phyloP scores from a whole-genome alignment of 2,329 filamentous ascomycete species.

The Cryphonectria nitschkei region DNA sequence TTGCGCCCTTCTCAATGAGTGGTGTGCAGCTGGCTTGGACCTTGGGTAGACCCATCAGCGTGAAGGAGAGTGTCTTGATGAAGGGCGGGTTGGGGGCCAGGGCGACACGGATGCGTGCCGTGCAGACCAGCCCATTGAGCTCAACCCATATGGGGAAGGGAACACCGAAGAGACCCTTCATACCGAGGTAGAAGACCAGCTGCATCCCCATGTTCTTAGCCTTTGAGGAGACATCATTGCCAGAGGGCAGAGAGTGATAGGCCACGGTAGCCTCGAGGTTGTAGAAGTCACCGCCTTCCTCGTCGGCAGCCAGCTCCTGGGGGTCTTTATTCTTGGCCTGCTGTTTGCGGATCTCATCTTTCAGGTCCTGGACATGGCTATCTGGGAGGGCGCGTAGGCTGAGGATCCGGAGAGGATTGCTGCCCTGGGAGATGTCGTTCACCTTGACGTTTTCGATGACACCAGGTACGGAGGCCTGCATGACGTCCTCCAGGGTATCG shows the following conservation, averaged over 20 bases:
- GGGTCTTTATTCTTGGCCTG: slow-evolving; percentile 83
- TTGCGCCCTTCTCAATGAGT: slow-evolving; percentile 88
- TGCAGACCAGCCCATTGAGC: slow-evolving; percentile 87
- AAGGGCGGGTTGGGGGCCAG: slow-evolving; percentile 92
- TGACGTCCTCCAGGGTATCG: slow-evolving; percentile 67
- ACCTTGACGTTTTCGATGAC: slow-evolving; percentile 94
- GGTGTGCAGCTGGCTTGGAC: slow-evolving; percentile 88
- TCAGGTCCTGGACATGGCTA: slow-evolving; percentile 77
- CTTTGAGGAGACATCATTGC: slow-evolving; percentile 73
- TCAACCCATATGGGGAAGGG: slow-evolving; percentile 90
- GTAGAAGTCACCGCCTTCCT: slow-evolving; percentile 90
- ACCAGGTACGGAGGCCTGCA: slow-evolving; percentile 91
- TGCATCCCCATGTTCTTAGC: slow-evolving; percentile 98
- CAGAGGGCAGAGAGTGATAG: slow-evolving; percentile 82
- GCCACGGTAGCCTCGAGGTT: slow-evolving; percentile 90
- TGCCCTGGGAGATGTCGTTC: slow-evolving; percentile 92
- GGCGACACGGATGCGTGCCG: slow-evolving; percentile 78
- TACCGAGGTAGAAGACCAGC: slow-evolving; percentile 88
- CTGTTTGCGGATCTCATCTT: slow-evolving; percentile 76
- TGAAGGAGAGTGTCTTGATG: slow-evolving; percentile 88
- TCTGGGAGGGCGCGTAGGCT: slow-evolving; percentile 87
- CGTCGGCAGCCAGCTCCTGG: slow-evolving; percentile 83
- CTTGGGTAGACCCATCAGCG: slow-evolving; percentile 90
- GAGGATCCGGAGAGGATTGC: slow-evolving; percentile 85
- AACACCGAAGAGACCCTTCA: slow-evolving; percentile 86